Percentiles rank a stretch among this genome's conserved stretches.
Conservation (phyloP, 1,284 basidiomycete species). For the Cutaneotrichosporon sp. region DNA sequence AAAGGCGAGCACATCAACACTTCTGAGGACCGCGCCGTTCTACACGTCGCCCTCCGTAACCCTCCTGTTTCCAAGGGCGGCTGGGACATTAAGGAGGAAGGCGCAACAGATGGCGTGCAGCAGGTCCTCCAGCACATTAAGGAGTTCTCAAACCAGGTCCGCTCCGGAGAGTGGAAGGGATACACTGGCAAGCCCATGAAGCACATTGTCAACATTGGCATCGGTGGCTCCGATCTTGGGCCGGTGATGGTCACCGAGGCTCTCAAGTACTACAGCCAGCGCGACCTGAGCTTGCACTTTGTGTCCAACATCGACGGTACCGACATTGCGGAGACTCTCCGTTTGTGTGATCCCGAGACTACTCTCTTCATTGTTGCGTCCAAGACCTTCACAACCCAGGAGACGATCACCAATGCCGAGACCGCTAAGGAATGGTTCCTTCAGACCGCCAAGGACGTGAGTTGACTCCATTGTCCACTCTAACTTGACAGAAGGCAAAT, state of each 20-base stretch:
- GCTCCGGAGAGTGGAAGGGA: slow-evolving; percentile 87
- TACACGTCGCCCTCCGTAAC: slow-evolving; percentile 92
- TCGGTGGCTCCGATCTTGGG: slow-evolving; percentile 95
- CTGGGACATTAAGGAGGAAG: slow-evolving; percentile 66
- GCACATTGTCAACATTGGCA: slow-evolving; percentile 96
- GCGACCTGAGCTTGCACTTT: slow-evolving; percentile 81
- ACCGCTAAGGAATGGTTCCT: slow-evolving; percentile 95
- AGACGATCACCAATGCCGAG: slow-evolving; percentile 98
- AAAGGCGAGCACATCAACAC: slow-evolving; percentile 96
- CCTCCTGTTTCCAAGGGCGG: slow-evolving; percentile 55
- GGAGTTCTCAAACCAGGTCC: slow-evolving; percentile 77
- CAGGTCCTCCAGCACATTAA: slow-evolving; percentile 87
- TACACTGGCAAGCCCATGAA: slow-evolving; percentile 95
- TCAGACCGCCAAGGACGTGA: slow-evolving; percentile 64
- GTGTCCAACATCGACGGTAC: slow-evolving; percentile 99
- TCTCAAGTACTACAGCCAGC: slow-evolving; percentile 85
- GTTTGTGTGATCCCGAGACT: slow-evolving; percentile 78
- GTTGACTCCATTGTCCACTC: slow-evolving; percentile 12
- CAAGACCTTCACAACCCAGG: slow-evolving; percentile 99
- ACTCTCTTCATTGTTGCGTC: slow-evolving; percentile 96
- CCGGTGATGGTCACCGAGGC: slow-evolving; percentile 99
- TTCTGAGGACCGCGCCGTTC: slow-evolving; percentile 90
- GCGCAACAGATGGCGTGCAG: slow-evolving; percentile 70
- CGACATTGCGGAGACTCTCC: slow-evolving; percentile 85
- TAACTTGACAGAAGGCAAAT: slow-evolving; percentile 60